Conservation (phyloP, 306 rosid species). For the Gastrolobium villosum region DNA sequence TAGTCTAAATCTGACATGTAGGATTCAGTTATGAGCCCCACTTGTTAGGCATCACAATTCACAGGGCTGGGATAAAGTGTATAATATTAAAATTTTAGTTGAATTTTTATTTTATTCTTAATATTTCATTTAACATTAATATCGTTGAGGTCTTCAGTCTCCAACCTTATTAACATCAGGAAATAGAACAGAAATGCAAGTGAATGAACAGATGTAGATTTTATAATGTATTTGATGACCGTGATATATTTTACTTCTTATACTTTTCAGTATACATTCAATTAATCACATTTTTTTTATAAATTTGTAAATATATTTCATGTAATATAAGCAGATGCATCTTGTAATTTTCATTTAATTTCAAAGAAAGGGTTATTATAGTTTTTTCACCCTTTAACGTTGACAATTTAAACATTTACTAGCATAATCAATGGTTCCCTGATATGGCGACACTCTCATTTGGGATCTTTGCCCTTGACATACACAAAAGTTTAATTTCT, state of each 20-base stretch:
- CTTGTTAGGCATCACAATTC: conserved; percentile 6
- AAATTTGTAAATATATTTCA: background rate
- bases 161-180: background rate
- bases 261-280: background rate
- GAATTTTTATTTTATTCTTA: background rate
- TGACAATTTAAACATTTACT: conserved; percentile 8
- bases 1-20: background rate
- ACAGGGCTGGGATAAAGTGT: background rate
- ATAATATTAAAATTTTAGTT: background rate
- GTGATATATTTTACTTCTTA: conserved; percentile 8
- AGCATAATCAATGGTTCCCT: background rate
- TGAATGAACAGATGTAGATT: background rate
- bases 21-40: background rate
- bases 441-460: background rate
- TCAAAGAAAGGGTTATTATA: background rate
- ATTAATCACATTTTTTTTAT: background rate
- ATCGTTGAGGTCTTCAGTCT: background rate
- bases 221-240: background rate
- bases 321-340: background rate
- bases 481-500: background rate
- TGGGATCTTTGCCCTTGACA: background rate
- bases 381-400: background rate
- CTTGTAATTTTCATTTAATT: background rate
- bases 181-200: background rate
- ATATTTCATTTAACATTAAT: background rate